phyloP scores from a whole-genome alignment of 1,139 yeast species.

The Lodderomyces pseudojiufengensis region DNA sequence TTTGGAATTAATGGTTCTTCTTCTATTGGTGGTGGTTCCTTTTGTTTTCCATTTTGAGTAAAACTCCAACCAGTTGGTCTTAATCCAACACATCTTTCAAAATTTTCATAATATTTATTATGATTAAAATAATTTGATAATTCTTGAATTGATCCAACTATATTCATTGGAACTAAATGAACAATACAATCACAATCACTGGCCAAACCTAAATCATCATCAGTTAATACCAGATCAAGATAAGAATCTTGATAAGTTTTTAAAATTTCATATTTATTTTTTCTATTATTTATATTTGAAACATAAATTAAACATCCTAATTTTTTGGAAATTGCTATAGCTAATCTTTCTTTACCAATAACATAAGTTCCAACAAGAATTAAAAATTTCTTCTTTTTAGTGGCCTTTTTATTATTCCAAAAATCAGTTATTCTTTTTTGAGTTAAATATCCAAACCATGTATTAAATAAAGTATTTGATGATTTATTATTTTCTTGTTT shows the following conservation, averaged over 20 bases:
- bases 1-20: conserved; percentile 4
- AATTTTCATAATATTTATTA: conserved; percentile 42
- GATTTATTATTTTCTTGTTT: conserved; percentile 21
- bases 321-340: conserved; percentile 60
- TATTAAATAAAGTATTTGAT: conserved; percentile 23
- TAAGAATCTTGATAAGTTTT: conserved; percentile 31
- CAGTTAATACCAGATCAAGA: conserved; percentile 28
- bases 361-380: conserved; percentile 86
- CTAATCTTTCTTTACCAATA: conserved; percentile 87
- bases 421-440: conserved; percentile 48
- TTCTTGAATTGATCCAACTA: conserved; percentile 33
- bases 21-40: conserved; percentile 1
- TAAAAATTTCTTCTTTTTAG: conserved; percentile 41
- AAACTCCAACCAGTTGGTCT: conserved; percentile 91
- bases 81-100: conserved; percentile 59
- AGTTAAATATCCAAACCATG: conserved; percentile 36
- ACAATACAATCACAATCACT: conserved; percentile 52
- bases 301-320: conserved; percentile 48
- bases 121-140: conserved; percentile 49
- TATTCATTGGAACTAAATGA: conserved; percentile 67
- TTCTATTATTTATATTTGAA: conserved; percentile 50
- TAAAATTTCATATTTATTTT: conserved; percentile 43
- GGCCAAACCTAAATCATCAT: conserved; percentile 28
- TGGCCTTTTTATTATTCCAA: conserved; percentile 12
- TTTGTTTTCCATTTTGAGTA: conserved; percentile 12